phyloP scores from a whole-genome alignment of 192 early-diverging fungal genomes.

The Spinellus fusiger region DNA sequence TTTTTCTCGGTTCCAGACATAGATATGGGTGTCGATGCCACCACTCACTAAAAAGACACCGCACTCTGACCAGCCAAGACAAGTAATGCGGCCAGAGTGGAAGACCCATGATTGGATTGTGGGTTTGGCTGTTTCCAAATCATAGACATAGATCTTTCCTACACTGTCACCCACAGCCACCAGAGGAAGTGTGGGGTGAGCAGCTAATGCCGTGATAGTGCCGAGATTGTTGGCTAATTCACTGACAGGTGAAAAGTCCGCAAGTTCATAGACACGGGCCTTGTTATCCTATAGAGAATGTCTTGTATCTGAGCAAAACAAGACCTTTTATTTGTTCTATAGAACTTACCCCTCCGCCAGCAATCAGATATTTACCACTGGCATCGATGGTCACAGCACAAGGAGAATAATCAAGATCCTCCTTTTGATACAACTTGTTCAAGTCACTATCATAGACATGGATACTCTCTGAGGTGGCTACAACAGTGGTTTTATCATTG shows the following conservation, averaged over 20 bases:
- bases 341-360: conserved; percentile 56
- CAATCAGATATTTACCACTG: conserved; percentile 44
- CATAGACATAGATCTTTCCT: conserved; percentile 75
- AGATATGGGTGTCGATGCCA: conserved; percentile 85
- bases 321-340: neutral
- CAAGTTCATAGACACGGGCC: conserved; percentile 58
- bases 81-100: conserved; percentile 82
- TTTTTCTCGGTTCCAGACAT: conserved; percentile 81
- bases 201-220: conserved; percentile 72
- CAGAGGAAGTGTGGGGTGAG: conserved; percentile 65
- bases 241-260: conserved; percentile 27
- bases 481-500: conserved; percentile 40
- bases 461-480: conserved; percentile 46
- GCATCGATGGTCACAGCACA: conserved; percentile 50
- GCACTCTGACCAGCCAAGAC: conserved; percentile 74
- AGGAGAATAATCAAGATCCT: conserved; percentile 40
- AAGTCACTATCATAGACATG: conserved; percentile 47
- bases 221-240: conserved; percentile 44
- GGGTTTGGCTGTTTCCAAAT: conserved; percentile 42
- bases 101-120: conserved; percentile 77
- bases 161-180: conserved; percentile 77
- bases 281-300: conserved; percentile 45
- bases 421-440: conserved; percentile 28
- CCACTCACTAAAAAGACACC: conserved; percentile 69
- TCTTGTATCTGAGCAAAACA: conserved; percentile 1